phyloP scores from a whole-genome alignment of 768 basidiomycete genomes.

The Lanmaoa rubissima region DNA sequence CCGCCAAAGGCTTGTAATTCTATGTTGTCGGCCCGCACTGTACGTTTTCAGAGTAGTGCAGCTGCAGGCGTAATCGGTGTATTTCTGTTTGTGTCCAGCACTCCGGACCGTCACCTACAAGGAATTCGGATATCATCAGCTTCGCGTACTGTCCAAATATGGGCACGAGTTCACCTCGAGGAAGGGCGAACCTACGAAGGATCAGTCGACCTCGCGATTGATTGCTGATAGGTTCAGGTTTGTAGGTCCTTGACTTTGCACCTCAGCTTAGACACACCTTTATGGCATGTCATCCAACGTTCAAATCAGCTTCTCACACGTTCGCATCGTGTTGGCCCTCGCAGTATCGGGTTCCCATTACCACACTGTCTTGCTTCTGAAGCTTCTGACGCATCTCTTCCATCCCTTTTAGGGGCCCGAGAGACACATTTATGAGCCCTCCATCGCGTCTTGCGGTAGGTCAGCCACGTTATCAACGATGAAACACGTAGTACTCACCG shows the following conservation, averaged over 20 bases:
- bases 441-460: not conserved
- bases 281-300: not conserved
- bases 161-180: not conserved
- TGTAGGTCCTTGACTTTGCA: not conserved
- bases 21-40: not conserved
- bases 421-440: not conserved
- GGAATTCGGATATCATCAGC: not conserved
- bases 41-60: not conserved
- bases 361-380: conserved; percentile 1
- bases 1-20: not conserved
- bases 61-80: not conserved
- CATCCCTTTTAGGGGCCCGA: not conserved
- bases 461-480: conserved; percentile 6
- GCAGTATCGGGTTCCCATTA: not conserved
- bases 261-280: not conserved
- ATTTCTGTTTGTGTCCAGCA: not conserved
- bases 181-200: not conserved
- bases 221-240: not conserved
- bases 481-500: not conserved
- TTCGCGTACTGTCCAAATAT: not conserved
- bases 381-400: not conserved
- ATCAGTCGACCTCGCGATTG: not conserved
- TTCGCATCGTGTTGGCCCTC: not conserved
- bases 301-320: not conserved
- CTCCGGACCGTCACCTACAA: not conserved